Evolutionary conservation across 192 early-diverging fungal species (phyloP).

Genomic region (Kickxella alabastrina): DNA sequence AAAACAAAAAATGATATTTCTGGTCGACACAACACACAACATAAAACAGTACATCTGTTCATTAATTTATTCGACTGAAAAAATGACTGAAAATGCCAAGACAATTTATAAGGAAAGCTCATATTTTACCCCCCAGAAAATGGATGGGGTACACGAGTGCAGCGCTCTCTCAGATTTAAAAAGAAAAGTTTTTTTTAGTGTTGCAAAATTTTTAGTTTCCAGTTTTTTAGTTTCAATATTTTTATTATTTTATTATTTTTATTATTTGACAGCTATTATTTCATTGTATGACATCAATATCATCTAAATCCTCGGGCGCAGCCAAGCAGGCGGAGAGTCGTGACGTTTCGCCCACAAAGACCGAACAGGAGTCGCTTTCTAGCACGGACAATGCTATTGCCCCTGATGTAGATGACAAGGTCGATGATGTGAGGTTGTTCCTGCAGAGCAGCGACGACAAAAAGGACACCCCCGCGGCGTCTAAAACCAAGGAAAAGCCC

Average conservation of each 20-base stretch:
- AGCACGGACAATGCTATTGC: conserved; percentile 1
- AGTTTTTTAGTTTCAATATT: neutral
- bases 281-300: neutral
- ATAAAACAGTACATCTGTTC: too few relatives aligned
- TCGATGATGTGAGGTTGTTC: conserved; percentile 16
- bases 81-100: neutral
- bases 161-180: too few relatives aligned
- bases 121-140: neutral
- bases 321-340: neutral
- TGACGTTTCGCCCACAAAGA: conserved; percentile 26
- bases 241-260: neutral
- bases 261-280: neutral
- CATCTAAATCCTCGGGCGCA: neutral
- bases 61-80: neutral
- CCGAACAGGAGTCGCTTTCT: neutral
- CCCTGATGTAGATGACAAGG: conserved; percentile 10
- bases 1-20: too few relatives aligned
- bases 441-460: conserved; percentile 5
- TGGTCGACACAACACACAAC: too few relatives aligned
- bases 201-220: neutral
- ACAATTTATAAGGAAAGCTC: neutral
- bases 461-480: neutral
- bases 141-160: too few relatives aligned
- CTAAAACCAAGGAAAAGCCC: conserved; percentile 9
- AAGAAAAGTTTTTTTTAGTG: too few relatives aligned